Evolutionary conservation across 257 asterid genomes (phyloP), one percentile per base, ranked within the genome.

Genomic region (Primulina tabacum): DNA sequence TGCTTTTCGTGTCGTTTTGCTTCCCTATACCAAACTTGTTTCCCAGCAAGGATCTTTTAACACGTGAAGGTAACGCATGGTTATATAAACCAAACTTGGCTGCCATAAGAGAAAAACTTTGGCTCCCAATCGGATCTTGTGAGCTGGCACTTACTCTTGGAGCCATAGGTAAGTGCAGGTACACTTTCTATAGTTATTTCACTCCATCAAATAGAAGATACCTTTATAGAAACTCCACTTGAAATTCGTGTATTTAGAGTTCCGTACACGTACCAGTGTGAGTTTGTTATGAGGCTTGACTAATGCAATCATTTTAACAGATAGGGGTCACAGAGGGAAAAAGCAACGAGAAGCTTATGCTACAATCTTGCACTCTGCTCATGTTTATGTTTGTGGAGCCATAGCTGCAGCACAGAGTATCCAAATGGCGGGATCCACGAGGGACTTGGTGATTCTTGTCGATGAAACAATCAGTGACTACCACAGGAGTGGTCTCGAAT

Each of bases 381-480:
- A 90, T 35, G 91, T 79, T 28, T 92, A 92, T 50, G 98, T 90
- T 1, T 92, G 98, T 35, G 98, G 98, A 47, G 98, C 98, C 47
- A 92, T 92, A 40, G 89, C 88, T 34, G 97, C 98, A 28, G 98
- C 96, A 0, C 98, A 88, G 74, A 92, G 98, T 77, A 90, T 92
- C 60, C 86, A 92, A 7, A 83, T 90, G 95, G 76, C 79, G 0
- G 98, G 98, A 10, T 90, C 98, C n/a, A 88, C 86, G 7, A 64
- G 88, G 53, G 98, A 92, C 79, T 95, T 92, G 0, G 89, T 92
- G 6, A 92, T 92, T 40, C 98, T 92, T 10, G 98, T 92, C 2
- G 98, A 92, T 37, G 86, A 82, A 14, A 82, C 90, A 1, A 90
- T 92, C 37, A 82, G 90, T 8, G 85, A 77, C 7, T 84, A 86